Evolutionary conservation across 1,284 basidiomycete species (phyloP).

Genomic region (Leucoagaricus sp.): DNA sequence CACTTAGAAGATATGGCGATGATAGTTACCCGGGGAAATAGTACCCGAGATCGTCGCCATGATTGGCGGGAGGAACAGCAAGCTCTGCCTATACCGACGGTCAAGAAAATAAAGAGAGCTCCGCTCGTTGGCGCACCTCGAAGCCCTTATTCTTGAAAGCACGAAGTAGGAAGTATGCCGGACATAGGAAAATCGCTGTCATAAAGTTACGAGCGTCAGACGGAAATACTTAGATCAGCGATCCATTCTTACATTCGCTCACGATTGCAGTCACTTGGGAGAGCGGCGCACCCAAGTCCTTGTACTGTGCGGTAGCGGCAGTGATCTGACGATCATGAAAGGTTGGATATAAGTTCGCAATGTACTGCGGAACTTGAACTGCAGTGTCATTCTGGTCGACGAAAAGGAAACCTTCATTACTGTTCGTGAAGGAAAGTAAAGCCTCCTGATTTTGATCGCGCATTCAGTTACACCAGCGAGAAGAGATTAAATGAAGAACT

Average conservation of each 20-base stretch:
- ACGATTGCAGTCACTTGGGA: neutral
- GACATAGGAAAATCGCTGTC: conserved; percentile 9
- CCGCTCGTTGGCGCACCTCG: neutral
- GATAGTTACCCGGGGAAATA: conserved; percentile 7
- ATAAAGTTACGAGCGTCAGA: neutral
- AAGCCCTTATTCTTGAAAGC: conserved; percentile 2
- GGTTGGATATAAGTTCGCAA: neutral
- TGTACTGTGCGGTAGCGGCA: neutral
- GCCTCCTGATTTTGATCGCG: conserved; percentile 22
- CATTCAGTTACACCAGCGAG: neutral
- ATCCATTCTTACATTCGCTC: neutral
- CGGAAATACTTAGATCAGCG: neutral
- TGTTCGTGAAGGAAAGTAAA: conserved; percentile 39
- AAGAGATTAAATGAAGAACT: conserved; percentile 15
- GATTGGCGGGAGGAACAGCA: conserved; percentile 12
- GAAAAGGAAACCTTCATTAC: conserved; percentile 38
- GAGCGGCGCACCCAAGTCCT: neutral
- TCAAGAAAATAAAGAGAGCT: neutral
- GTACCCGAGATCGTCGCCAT: conserved; percentile 8
- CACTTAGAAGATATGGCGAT: neutral
- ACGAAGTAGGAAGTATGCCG: neutral
- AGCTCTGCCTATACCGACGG: conserved; percentile 4
- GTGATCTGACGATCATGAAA: neutral
- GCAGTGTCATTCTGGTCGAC: neutral
- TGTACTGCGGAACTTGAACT: neutral